These are phyloP conservation scores for Astragalus glycyphyllos DNA, from an alignment of 306 rosid genomes.

Conservation along the genomic window DNA sequence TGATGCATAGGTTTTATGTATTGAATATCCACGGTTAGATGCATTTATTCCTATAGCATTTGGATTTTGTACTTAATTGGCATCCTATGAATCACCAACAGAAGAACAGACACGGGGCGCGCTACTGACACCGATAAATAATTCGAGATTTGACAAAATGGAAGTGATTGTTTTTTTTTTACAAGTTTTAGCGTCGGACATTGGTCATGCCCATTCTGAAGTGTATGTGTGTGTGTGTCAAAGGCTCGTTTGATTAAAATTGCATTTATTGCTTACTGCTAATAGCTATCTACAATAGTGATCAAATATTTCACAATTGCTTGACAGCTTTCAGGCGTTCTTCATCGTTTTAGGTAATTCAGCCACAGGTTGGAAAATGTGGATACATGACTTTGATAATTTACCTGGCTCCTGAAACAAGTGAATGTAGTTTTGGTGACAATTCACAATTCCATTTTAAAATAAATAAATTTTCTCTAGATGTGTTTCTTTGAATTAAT, in stretches of 20 bases:
- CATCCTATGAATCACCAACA: too few species aligned
- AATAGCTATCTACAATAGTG: not conserved
- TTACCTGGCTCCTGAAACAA: not conserved
- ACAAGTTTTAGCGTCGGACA: too few species aligned
- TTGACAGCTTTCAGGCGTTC: not conserved
- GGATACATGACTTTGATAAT: conserved; percentile 3
- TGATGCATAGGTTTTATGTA: not conserved
- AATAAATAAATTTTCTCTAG: not conserved
- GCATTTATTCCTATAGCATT: not conserved
- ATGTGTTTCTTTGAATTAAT: conserved; percentile 6
- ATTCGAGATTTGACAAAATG: too few species aligned
- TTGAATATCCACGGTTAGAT: not conserved
- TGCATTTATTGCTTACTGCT: not conserved
- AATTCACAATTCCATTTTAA: not conserved
- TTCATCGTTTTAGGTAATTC: not conserved
- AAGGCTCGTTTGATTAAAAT: not conserved
- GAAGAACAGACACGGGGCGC: too few species aligned
- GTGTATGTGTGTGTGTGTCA: not conserved
- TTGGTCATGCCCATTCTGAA: not conserved
- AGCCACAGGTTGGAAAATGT: conserved; percentile 5
- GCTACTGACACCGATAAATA: too few species aligned
- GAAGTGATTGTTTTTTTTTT: too few species aligned
- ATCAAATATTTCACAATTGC: conserved; percentile 17
- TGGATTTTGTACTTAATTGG: not conserved
- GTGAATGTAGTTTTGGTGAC: conserved; percentile 2